Evolutionary conservation across 2,329 filamentous ascomycete genomes (phyloP), one percentile per base, ranked within the genome.

Genomic region (Aureobasidium vineae): DNA sequence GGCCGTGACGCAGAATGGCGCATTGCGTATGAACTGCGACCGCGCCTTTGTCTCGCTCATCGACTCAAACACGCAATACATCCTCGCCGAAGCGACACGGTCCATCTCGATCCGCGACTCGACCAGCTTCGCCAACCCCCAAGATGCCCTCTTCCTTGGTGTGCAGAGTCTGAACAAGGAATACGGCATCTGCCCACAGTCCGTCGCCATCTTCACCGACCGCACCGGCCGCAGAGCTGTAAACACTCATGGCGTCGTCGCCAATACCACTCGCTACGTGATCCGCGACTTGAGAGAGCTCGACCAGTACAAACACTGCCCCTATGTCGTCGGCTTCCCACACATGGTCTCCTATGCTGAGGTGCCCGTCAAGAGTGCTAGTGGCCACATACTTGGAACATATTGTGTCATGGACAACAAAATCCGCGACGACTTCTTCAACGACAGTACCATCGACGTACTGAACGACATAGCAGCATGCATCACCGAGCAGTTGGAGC

Each of bases 61-160:
- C 50, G 77, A 78, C 65, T 70, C 70, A 2, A 64, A 71, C 10
- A 69, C 70, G 23, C 75, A 78, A 63, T 75, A 77, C 57, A 72
- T 79, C 38, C 71, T 79, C 7, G 76, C 76, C 28, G 77, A 79
- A 68, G 76, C 77, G 7, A 78, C 77, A 1, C 70, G 74, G 21
- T 65, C 70, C 31, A 66, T 73, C 4, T 72, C 73, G 1, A 70
- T 78, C 7, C 53, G 65, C 2, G 38, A 43, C 40, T 41, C 68
- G 72, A 31, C 67, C 6, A 40, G 21, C 3, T 65, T 65, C 28
- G 53, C 52, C 31, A 56, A 38, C 16, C 31, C 73, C 65, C 47
- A 73, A 68, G 63, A 75, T 74, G 53, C 73, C 66, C 52, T 73
- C 53, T 69, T 77, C 75, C 77, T 72, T 47, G 79, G 69, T 23